These are phyloP conservation scores for Komagataella mondaviorum DNA, from an alignment of 805 yeast species.

Conservation along the genomic window DNA sequence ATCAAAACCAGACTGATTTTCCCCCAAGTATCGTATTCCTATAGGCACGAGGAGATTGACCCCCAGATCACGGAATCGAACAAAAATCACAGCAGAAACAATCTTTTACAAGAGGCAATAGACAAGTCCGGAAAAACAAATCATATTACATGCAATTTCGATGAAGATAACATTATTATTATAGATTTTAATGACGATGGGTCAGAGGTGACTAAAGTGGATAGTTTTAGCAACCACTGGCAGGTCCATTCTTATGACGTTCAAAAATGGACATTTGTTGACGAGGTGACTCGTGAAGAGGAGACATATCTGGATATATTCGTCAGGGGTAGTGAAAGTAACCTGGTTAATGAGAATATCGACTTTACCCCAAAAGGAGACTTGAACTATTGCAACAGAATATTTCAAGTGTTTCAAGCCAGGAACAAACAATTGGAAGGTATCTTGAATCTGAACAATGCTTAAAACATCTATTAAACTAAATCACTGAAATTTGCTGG, in stretches of 20 bases:
- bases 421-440: constrained; percentile 10
- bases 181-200: constrained; percentile 5
- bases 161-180: constrained; percentile 3
- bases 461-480: background rate
- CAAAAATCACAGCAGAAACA: background rate
- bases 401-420: constrained; percentile 10
- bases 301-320: background rate
- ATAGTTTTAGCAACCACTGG: constrained; percentile 6
- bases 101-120: background rate
- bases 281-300: background rate
- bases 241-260: constrained; percentile 6
- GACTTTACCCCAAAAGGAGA: constrained; percentile 11
- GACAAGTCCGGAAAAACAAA: background rate
- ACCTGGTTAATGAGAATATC: constrained; percentile 7
- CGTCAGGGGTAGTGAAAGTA: constrained; percentile 10
- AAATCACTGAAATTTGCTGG: constrained; percentile 45
- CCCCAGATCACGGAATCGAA: background rate
- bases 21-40: background rate
- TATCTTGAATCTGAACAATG: constrained; percentile 1
- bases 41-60: background rate
- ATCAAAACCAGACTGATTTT: background rate
- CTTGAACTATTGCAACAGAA: constrained; percentile 8
- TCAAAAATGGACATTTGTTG: constrained; percentile 2
- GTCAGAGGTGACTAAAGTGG: background rate
- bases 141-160: background rate